These are phyloP conservation scores for Ophiocordyceps australis DNA, from an alignment of 2,329 filamentous ascomycete species.

Conservation along the genomic window DNA sequence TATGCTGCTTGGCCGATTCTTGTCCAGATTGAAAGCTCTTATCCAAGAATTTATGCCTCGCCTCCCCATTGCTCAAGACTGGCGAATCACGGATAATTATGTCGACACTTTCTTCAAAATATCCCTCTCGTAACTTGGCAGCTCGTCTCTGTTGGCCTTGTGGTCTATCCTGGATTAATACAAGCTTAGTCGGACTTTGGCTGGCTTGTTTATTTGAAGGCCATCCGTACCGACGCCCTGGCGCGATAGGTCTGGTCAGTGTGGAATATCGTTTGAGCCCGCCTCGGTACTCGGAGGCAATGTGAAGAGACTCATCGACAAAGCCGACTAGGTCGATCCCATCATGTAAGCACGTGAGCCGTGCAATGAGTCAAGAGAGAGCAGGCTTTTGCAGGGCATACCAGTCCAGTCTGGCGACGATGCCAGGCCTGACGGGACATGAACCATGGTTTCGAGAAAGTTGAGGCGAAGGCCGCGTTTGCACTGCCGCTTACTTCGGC, in stretches of 20 bases:
- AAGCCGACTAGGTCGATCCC: slow-evolving; percentile 41
- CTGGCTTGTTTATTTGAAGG: background rate
- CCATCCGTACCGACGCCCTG: too few species aligned
- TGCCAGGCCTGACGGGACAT: slow-evolving; percentile 38
- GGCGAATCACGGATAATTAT: too few species aligned
- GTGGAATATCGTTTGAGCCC: slow-evolving; percentile 55
- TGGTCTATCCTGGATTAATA: background rate
- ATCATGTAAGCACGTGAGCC: background rate
- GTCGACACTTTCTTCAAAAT: too few species aligned
- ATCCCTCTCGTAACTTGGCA: too few species aligned
- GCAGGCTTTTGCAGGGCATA: slow-evolving; percentile 4
- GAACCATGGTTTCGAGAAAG: slow-evolving; percentile 72
- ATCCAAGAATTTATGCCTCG: too few species aligned
- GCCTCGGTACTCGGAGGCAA: slow-evolving; percentile 78
- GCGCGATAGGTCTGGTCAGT: too few species aligned
- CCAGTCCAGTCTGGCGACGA: slow-evolving; percentile 7
- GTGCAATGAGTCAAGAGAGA: too few species aligned
- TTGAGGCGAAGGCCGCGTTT: slow-evolving; percentile 76
- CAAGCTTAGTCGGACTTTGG: background rate
- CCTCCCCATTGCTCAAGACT: too few species aligned
- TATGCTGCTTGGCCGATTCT: too few species aligned
- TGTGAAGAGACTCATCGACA: slow-evolving; percentile 72
- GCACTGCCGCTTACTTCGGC: slow-evolving; percentile 72
- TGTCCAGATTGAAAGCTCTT: too few species aligned
- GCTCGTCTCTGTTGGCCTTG: too few species aligned